phyloP scores from a whole-genome alignment of 2,329 filamentous ascomycete genomes.

The Nigrospora sphaerica region DNA sequence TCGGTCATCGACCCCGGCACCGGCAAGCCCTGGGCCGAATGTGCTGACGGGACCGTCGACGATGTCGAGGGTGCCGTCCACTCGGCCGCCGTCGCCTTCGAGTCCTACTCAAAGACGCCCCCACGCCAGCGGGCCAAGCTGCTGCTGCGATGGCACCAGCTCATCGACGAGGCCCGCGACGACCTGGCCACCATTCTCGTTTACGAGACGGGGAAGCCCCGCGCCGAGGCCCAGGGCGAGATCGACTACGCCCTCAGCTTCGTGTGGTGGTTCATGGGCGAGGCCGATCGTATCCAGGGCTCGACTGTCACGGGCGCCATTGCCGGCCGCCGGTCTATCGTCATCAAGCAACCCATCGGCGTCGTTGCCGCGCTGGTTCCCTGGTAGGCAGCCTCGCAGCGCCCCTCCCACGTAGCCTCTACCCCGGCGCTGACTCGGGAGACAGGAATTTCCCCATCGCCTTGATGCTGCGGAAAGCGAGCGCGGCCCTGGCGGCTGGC shows the following conservation, averaged over 20 bases:
- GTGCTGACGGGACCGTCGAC: constrained; percentile 35
- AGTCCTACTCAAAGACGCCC: constrained; percentile 27
- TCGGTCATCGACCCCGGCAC: constrained; percentile 47
- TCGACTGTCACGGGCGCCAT: constrained; percentile 50
- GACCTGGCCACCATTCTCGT: constrained; percentile 5
- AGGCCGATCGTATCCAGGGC: constrained; percentile 46
- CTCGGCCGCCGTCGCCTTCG: constrained; percentile 28
- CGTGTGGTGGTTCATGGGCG: constrained; percentile 49
- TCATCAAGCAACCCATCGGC: constrained; percentile 68
- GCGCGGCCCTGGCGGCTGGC: constrained; percentile 62
- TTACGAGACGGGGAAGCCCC: constrained; percentile 52
- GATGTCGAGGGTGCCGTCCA: constrained; percentile 30
- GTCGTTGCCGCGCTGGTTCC: constrained; percentile 62
- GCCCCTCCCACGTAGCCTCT: too few relatives aligned
- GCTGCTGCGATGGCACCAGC: constrained; percentile 4
- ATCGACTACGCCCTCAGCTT: constrained; percentile 48
- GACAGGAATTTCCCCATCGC: constrained; percentile 53
- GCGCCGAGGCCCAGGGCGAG: constrained; percentile 45
- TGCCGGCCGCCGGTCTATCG: constrained; percentile 59
- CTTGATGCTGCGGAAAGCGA: constrained; percentile 60
- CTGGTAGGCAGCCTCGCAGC: constrained; percentile 32
- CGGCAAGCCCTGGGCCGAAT: constrained; percentile 40
- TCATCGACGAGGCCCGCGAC: constrained; percentile 2
- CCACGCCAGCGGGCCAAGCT: constrained; percentile 23
- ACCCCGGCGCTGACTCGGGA: constrained; percentile 17